Evolutionary conservation across 2,329 filamentous ascomycete genomes (phyloP), one percentile per base, ranked within the genome.

Genomic region (Amauroascus niger): DNA sequence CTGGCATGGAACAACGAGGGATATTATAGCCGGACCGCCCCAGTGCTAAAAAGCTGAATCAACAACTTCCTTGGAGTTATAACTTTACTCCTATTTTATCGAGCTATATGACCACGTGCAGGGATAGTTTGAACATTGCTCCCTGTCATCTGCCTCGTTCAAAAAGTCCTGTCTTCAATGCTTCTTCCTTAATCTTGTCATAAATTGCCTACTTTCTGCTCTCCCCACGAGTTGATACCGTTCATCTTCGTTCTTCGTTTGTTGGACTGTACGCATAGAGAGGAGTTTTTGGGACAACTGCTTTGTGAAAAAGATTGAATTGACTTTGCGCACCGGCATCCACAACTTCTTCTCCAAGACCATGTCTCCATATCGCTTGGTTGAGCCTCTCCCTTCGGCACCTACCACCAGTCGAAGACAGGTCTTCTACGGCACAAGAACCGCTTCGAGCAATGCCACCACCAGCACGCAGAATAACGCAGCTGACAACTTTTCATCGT

Each of bases 331-430:
- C 2, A 22, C 18, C 18, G 24, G 6, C 3, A 9, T 45, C 13
- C 41, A 45, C 24, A n/a, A 13, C 6, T 3, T 26, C 33, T 13
- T 45, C 14, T 11, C 24, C 22, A 20, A 40, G 18, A 69, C 66
- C 66, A 64, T 71, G 43, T 55, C 63, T 49, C 63, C 66, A 62
- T 80, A 79, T 73, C 74, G 73, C 62, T 74, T 83, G 64, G 74
- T 78, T 66, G 80, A 83, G 65, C 80, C 80, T 58, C 80, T 83
- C 68, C 80, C 80, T 18, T 77, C 79, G 52, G 72, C 79, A 61
- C 72, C 75, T 53, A 66, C 70, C 35, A 73, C 76, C 63, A 67
- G 78, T 59, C 70, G 75, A 57, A 71, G 51, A 44, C 37, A 28
- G 9, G 20, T 18, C 16, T 18, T 35, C 22, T 52, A 22, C 32